Conservation (phyloP, 176 grass and related monocot genomes). For the Secale cereale region DNA sequence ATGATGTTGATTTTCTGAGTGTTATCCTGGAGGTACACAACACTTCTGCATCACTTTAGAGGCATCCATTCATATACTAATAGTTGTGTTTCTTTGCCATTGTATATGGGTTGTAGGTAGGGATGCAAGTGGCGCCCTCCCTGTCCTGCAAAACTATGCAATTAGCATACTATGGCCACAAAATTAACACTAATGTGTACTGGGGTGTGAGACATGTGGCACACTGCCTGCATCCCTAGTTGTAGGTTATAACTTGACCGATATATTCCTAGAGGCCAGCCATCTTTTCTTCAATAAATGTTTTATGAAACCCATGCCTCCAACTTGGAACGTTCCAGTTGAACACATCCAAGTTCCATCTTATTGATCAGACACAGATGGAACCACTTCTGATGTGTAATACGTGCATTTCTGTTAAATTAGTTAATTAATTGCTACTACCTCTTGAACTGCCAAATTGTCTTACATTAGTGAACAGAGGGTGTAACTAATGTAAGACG, state of each 20-base stretch:
- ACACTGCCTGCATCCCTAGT: not conserved
- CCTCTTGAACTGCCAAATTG: too few relatives aligned
- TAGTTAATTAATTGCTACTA: not conserved
- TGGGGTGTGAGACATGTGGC: not conserved
- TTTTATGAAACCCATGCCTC: not conserved
- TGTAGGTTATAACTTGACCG: not conserved
- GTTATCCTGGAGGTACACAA: conserved; percentile 73
- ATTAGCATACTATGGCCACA: not conserved
- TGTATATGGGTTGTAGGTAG: not conserved
- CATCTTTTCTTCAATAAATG: not conserved
- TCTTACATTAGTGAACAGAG: too few relatives aligned
- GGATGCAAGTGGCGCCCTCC: not conserved
- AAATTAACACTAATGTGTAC: not conserved
- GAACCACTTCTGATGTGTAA: conserved; percentile 11
- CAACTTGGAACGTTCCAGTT: conserved; percentile 20
- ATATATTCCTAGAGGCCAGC: conserved; percentile 2
- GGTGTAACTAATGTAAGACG: too few relatives aligned
- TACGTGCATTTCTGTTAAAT: not conserved
- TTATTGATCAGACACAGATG: not conserved
- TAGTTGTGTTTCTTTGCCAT: conserved; percentile 4
- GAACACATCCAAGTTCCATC: not conserved
- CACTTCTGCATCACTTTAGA: not conserved
- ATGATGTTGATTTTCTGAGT: conserved; percentile 74
- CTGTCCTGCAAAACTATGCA: not conserved
- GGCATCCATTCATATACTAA: not conserved